Base-by-base conservation (phyloP, 441 rosid species). In the Erodium trifolium region DNA sequence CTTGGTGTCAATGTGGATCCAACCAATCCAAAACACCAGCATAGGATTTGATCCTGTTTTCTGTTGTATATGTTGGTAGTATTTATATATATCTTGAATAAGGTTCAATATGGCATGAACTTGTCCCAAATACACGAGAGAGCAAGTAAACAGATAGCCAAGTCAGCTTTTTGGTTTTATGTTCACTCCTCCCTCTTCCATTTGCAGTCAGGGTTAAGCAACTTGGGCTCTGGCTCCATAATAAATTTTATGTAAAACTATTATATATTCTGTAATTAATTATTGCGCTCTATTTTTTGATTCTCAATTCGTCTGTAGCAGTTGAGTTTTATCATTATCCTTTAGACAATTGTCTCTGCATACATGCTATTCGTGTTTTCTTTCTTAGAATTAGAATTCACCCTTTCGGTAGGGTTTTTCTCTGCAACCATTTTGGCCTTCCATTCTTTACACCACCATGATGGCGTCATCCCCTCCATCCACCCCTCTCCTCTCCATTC, bases 11-110 rank as follows among this genome's bases (percentile, higher is more conserved):
- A 41, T 41, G 45, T 41, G 45, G 45, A 41, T 7, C 45, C 45
- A 41, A 41, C 45, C 45, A 41, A 41, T 41, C 45, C 45, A 2
- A 31, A 31, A 31, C 34, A 41, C 45, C 7, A 41, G 45, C 45
- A 41, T 41, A 41, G 12, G 12, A 65, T 75, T 71, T 57, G 23
- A 55, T 72, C 19, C 62, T 55, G 14, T 55, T 55, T 16, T 55
- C 19, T 55, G 62, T 5, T 55, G 62, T 55, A 55, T 55, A 55
- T 55, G 62, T 55, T 16, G 62, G 23, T 55, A 55, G 62, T 55
- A 55, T 55, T 55, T 55, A 49, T 55, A 55, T 55, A 55, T 16
- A 3, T 53, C 10, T 55, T 14, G 19, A 55, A 55, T 55, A 55
- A 55, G 62, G 62, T 55, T 55, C 62, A 55, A 16, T 4, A 55